Evolutionary conservation across 2,329 filamentous ascomycete species (phyloP), one percentile per base, ranked within the genome.

Genomic region (Aspergillus aculeatus): DNA sequence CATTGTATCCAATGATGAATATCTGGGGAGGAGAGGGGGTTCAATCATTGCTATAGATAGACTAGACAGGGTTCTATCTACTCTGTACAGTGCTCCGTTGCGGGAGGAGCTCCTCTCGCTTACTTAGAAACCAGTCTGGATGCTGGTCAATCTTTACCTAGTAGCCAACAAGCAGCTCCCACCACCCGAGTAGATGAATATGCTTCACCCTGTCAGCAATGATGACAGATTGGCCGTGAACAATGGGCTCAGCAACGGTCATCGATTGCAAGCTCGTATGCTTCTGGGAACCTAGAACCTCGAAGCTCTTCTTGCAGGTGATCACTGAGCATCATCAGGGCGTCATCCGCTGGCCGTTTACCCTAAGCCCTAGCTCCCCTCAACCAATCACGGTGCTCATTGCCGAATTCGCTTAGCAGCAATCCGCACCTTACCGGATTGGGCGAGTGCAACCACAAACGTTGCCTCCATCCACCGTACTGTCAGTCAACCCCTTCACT

Each of bases 351-450:
- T 6, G 41, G 44, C 38, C 44, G 26, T 47, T 55, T 75, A 75
- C 73, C 73, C 73, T 75, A 76, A 76, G 72, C 74, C 74, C 74
- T 76, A 77, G 71, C 60, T 65, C 62, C 61, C 48, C 2, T 41
- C 38, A 32, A 48, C 64, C 68, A 69, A 69, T 67, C 71, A 71
- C 2, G 23, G 11, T 6, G 1, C 29, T 59, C 26, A 11, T 23
- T 55, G 49, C 56, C 64, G 58, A 61, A 68, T 75, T 76, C 74
- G 74, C 74, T 76, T 76, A 76, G 70, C 68, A 68, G 58, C 68
- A 70, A 71, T 67, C 60, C 60, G 61, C 69, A 65, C 72, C 69
- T 74, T 73, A 68, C 72, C 72, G 67, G 67, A 73, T 74, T 71
- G 62, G 71, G 67, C 52, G 60, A 61, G 56, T 67, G 65, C 68